Evolutionary conservation across 2,329 filamentous ascomycete species (phyloP).

Genomic region (Colletotrichum sp.): DNA sequence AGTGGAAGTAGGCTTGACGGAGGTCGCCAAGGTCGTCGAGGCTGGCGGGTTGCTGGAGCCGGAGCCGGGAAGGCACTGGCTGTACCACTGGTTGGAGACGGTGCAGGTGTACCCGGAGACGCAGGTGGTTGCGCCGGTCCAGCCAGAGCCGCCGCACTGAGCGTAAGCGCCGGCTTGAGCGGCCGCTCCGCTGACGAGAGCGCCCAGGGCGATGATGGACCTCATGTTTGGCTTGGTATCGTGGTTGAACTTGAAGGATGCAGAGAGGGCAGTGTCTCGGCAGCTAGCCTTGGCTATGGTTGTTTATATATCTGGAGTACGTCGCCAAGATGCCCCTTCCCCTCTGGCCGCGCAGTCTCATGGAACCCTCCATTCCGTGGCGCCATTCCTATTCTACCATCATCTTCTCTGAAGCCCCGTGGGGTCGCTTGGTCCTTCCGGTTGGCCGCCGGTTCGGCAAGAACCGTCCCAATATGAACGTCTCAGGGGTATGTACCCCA

Average conservation of each 20-base stretch:
- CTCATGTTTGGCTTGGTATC: neutral
- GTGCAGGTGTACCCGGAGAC: slow-evolving; percentile 45
- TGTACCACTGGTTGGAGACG: slow-evolving; percentile 44
- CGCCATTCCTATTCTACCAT: slow-evolving; percentile 3
- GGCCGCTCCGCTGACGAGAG: slow-evolving; percentile 4
- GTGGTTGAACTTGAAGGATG: neutral
- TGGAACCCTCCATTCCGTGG: slow-evolving; percentile 8
- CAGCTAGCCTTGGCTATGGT: neutral
- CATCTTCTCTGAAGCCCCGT: neutral
- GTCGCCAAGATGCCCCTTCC: neutral
- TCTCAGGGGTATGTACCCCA: neutral
- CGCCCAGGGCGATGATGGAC: neutral
- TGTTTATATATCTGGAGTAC: neutral
- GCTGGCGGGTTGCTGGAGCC: neutral
- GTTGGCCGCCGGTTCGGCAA: neutral
- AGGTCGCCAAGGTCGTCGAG: neutral
- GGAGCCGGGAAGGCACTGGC: slow-evolving; percentile 41
- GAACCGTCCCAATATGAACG: neutral
- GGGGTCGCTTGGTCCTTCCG: neutral
- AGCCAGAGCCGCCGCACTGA: slow-evolving; percentile 48
- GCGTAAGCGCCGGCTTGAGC: slow-evolving; percentile 23
- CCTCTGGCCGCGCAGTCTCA: neutral
- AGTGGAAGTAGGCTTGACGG: neutral
- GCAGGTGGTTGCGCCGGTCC: slow-evolving; percentile 42
- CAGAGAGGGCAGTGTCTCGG: neutral